These are phyloP conservation scores for Fomitopsis pinicola DNA, from an alignment of 1,284 basidiomycete genomes.

Conservation along the genomic window DNA sequence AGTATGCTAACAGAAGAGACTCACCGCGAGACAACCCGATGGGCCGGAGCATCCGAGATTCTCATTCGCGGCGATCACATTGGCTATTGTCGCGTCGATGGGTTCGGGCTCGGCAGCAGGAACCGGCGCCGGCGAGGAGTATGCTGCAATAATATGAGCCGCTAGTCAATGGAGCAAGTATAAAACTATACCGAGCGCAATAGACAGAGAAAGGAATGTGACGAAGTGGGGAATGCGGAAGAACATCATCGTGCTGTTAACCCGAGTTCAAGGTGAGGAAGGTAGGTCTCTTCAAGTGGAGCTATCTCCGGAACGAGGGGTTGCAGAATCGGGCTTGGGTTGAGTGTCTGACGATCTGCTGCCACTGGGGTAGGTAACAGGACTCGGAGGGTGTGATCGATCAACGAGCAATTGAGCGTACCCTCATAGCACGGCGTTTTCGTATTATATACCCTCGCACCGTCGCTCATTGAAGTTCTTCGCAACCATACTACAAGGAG, in stretches of 20 bases:
- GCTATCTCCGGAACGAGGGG: no score
- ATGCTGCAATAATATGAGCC: background rate
- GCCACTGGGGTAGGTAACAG: no score
- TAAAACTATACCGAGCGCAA: background rate
- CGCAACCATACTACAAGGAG: background rate
- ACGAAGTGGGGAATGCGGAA: background rate
- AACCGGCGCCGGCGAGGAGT: background rate
- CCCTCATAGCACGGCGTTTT: no score
- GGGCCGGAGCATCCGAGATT: constrained; percentile 5
- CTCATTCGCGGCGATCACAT: constrained; percentile 5
- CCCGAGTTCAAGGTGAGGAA: no score
- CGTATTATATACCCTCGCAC: background rate
- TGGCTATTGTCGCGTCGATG: constrained; percentile 4
- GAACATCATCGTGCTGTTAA: background rate
- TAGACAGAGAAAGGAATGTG: constrained; percentile 3
- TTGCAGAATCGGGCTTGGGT: no score
- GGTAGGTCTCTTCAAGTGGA: no score
- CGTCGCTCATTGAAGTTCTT: no score
- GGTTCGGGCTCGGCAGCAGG: constrained; percentile 1
- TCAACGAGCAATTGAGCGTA: background rate
- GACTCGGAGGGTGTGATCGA: background rate
- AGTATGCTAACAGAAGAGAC: background rate
- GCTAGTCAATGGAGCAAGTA: background rate
- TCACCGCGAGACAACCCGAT: constrained; percentile 4
- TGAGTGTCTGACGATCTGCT: no score